These are phyloP conservation scores for Phytophthora sansomeana DNA, from an alignment of 352 stramenopile species.

Conservation along the genomic window DNA sequence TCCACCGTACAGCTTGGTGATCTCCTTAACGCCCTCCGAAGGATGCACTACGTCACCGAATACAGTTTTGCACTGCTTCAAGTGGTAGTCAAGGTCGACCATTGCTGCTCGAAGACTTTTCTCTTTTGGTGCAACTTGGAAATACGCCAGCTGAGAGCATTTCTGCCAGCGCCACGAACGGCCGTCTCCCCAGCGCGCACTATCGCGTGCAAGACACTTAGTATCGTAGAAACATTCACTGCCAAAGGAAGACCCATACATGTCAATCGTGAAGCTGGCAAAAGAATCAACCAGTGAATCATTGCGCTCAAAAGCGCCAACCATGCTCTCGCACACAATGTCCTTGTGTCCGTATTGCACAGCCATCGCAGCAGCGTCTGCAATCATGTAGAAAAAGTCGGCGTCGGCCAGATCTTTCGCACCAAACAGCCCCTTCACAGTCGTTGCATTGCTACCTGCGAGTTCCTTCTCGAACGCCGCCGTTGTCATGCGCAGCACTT, in stretches of 20 bases:
- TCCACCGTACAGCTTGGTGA: conserved; percentile 79
- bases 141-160: conserved; percentile 87
- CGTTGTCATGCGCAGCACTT: conserved; percentile 70
- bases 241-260: conserved; percentile 84
- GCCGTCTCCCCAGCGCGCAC: conserved; percentile 67
- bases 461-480: conserved; percentile 75
- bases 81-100: conserved; percentile 81
- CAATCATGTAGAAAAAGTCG: conserved; percentile 93
- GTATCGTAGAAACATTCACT: conserved; percentile 88
- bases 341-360: conserved; percentile 91
- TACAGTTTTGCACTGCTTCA: conserved; percentile 76
- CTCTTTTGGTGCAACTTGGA: conserved; percentile 75
- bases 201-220: conserved; percentile 61
- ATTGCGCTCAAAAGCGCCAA: conserved; percentile 56
- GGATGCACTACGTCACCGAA: conserved; percentile 79
- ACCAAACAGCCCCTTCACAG: conserved; percentile 72
- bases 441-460: conserved; percentile 50
- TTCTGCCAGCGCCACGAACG: conserved; percentile 92
- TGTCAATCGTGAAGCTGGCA: conserved; percentile 80
- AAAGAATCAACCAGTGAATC: conserved; percentile 68
- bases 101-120: conserved; percentile 71
- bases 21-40: conserved; percentile 61
- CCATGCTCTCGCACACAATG: conserved; percentile 72
- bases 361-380: conserved; percentile 86
- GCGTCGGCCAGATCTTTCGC: conserved; percentile 60